Evolutionary conservation across 1,284 basidiomycete species (phyloP).

Genomic region (Moniliella sp.): DNA sequence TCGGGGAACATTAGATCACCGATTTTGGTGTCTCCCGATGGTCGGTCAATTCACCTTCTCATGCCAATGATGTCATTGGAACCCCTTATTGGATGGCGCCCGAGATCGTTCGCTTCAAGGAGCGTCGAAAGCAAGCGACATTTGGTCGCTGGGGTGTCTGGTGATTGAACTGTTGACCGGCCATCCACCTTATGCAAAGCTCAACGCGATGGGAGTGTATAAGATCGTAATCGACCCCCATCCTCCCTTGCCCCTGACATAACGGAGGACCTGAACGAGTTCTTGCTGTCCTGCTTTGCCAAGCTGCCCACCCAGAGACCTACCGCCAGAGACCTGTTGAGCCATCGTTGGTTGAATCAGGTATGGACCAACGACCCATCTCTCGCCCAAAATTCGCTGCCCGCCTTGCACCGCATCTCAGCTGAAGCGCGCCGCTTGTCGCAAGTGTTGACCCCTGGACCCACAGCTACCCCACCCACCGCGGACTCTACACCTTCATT

Average conservation of each 20-base stretch:
- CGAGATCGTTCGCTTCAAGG: slow-evolving; percentile 50
- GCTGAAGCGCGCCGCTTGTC: background rate
- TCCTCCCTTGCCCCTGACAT: slow-evolving; percentile 85
- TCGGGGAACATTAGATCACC: slow-evolving; percentile 37
- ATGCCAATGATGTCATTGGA: slow-evolving; percentile 38
- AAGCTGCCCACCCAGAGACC: slow-evolving; percentile 64
- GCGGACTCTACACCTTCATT: too few relatives aligned
- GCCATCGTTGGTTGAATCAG: slow-evolving; percentile 71
- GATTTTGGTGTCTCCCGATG: slow-evolving; percentile 16
- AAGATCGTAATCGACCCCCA: slow-evolving; percentile 92
- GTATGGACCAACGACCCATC: too few relatives aligned
- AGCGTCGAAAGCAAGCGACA: slow-evolving; percentile 84
- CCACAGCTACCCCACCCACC: too few relatives aligned
- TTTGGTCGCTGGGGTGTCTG: slow-evolving; percentile 85
- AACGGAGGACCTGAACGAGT: slow-evolving; percentile 51
- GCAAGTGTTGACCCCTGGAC: too few relatives aligned
- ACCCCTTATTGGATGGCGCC: slow-evolving; percentile 34
- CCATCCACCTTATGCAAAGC: slow-evolving; percentile 77
- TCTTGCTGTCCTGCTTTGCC: slow-evolving; percentile 61
- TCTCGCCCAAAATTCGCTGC: background rate
- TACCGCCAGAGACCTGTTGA: slow-evolving; percentile 57
- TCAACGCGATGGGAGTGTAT: slow-evolving; percentile 91
- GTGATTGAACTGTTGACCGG: slow-evolving; percentile 89
- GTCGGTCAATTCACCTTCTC: slow-evolving; percentile 10
- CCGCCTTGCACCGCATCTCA: background rate